Base-by-base conservation (phyloP, 2,329 filamentous ascomycete genomes). In the Apiospora arundinis region DNA sequence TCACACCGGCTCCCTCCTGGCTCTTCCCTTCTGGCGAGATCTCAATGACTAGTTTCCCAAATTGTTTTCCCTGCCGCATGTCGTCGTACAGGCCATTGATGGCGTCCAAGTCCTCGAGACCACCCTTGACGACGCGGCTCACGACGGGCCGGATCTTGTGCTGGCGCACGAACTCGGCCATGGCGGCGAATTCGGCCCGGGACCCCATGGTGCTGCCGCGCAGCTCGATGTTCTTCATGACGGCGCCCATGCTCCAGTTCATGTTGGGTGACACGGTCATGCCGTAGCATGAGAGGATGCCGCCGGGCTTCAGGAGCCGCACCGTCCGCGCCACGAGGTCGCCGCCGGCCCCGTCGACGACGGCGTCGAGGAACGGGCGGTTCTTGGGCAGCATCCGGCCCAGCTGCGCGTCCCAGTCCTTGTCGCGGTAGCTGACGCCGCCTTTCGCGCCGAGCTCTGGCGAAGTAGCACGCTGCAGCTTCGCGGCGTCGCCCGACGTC, bases 161-260 rank as follows among this genome's bases (percentile, higher is more conserved):
- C 74, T 91, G 83, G 16, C 86, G 86, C 46, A 98, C 92, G 82
- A 97, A 97, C 1, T 88, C 86, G 7, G 98, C 87, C 94, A 98
- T 97, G 28, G 96, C 93, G n/a, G 85, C 85, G 78, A 98, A 98
- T 83, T 98, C 96, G 78, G 90, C 91, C 63, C 93, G 88, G 40
- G 94, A 97, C 0, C 95, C 95, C 95, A 98, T 97, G 0, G 95
- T 98, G 18, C 90, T 91, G 23, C 96, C 95, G 67, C 89, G 89
- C 40, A 98, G 87, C 76, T 98, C 95, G 69, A 98, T 89, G 78
- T 98, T 97, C 81, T 92, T 93, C 73, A 98, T 82, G 18, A 96
- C 92, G 0, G 95, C 95, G 72, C 86, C 83, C 93, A 98, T 97
- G 16, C 89, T 78, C 88, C 93, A 98, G 69, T 93, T 90, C 92